Evolutionary conservation across 2,329 filamentous ascomycete genomes (phyloP), one percentile per base, ranked within the genome.

Genomic region (Curvularia sp.): DNA sequence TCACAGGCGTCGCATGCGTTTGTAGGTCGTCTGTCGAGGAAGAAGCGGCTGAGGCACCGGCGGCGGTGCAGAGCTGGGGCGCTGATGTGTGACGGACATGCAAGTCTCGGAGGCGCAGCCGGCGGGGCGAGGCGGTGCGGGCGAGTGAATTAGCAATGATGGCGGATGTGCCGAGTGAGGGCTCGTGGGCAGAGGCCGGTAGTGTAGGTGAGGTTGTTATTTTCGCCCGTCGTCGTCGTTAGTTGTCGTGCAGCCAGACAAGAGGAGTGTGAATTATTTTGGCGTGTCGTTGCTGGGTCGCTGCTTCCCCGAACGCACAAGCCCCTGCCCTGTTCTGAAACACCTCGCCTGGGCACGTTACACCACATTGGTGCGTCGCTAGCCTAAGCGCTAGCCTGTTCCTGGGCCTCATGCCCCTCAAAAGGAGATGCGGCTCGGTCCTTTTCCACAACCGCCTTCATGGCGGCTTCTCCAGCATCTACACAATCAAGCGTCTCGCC

Each of bases 71-170:
- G 63, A 59, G 57, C 30, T 50, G 46, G 53, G 56, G 58, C 46
- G 64, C 57, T 50, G 61, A 13, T 52, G 64, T 66, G n/a, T 71
- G 68, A 69, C 53, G 41, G 42, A 41, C 60, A 63, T 66, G 61
- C 59, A 57, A 45, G 51, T 47, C 43, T 32, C 53, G 7, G 51
- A 45, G 34, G 46, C 58, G 50, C 57, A 21, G 59, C 52, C 36
- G 41, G 21, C 30, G 49, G 25, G 43, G 58, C 46, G 41, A 18
- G 49, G 47, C 45, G 25, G 36, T 21, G 21, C 27, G 10, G 43
- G 27, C 46, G 28, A 43, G 19, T 28, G 49, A 45, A 56, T 52
- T 52, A 49, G 53, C 48, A 52, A 57, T 49, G 42, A 13, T 36
- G 34, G 34, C 28, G 49, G 10, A 36, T 18, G 19, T 10, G 9